Percentiles rank a stretch among this genome's conserved stretches.
These are phyloP conservation scores for Syncephalastrum racemosum DNA, from an alignment of 371 early-diverging fungal species.

Conservation along the genomic window DNA sequence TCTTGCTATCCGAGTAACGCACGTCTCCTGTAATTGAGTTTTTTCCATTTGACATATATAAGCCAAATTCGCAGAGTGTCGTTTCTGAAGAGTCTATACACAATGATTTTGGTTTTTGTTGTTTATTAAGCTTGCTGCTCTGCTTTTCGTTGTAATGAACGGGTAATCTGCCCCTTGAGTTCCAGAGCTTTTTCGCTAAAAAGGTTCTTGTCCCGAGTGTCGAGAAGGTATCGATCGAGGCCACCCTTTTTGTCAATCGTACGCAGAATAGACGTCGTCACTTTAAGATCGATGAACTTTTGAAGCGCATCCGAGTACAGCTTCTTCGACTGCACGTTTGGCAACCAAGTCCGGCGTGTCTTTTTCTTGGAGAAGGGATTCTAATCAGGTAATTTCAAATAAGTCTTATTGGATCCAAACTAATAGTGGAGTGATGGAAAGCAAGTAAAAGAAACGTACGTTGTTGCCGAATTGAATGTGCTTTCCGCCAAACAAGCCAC, in stretches of 20 bases:
- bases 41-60: no score
- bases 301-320: constrained; percentile 71
- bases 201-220: constrained; percentile 68
- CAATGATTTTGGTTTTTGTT: no score
- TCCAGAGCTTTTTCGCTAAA: constrained; percentile 53
- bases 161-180: constrained; percentile 34
- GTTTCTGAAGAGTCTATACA: no score
- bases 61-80: no score
- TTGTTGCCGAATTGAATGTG: constrained; percentile 81
- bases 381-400: constrained; percentile 8
- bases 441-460: constrained; percentile 28
- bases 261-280: constrained; percentile 72
- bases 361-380: constrained; percentile 72
- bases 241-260: constrained; percentile 90
- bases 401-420: no score
- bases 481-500: constrained; percentile 69
- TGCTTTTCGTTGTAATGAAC: not conserved
- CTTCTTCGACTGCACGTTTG: constrained; percentile 74
- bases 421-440: constrained; percentile 3
- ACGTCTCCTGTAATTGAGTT: no score
- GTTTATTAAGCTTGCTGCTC: no score
- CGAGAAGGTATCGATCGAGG: constrained; percentile 74
- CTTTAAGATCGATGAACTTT: constrained; percentile 57
- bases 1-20: no score
- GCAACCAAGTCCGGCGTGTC: constrained; percentile 81